Evolutionary conservation across 2,329 filamentous ascomycete genomes (phyloP), one percentile per base, ranked within the genome.

Genomic region (Dactylellina drechsleri): DNA sequence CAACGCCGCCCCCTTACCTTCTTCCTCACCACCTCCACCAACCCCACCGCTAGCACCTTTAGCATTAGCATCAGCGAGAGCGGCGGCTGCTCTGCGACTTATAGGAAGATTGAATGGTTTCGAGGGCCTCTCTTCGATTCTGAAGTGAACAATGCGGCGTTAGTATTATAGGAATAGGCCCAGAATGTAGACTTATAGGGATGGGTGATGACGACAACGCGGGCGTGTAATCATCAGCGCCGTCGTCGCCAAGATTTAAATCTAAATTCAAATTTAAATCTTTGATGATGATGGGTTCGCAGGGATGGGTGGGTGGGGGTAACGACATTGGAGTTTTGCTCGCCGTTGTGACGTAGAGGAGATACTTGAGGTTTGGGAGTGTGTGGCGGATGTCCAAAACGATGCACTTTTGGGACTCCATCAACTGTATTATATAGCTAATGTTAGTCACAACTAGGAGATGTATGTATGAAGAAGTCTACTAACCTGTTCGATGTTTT

Each of bases 381-480:
- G 94, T 96, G 78, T 98, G 92, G 3, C 95, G 87, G 16, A 97
- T 92, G 80, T 99, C 95, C 77, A 97, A 86, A 0, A 96, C 89
- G 54, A 90, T 89, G 12, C 97, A 84, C 0, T 90, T 90, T 77
- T 93, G 89, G 0, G 84, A 83, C 73, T 85, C 86, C 78, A 88
- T 84, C 10, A 91, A 81, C 56, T 36, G 10, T 36, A 36, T 36
- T 10, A 36, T 89, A 28, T 8, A 4, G 16, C n/a, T 7, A 26
- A 8, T 10, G 12, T 26, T 58, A 45, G 3, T 4, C 18, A 4
- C 78, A n/a, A 43, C 20, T 13, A 43, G 28, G 13, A 47, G 13
- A 4, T 47, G 49, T 10, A 16, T 40, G 4, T 6, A 10, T 18
- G 53, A 50, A 2, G 13, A 18, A 26, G 23, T 23, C 23, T 23